These are phyloP conservation scores for Botryotinia calthae DNA, from an alignment of 2,329 filamentous ascomycete genomes.

Conservation along the genomic window DNA sequence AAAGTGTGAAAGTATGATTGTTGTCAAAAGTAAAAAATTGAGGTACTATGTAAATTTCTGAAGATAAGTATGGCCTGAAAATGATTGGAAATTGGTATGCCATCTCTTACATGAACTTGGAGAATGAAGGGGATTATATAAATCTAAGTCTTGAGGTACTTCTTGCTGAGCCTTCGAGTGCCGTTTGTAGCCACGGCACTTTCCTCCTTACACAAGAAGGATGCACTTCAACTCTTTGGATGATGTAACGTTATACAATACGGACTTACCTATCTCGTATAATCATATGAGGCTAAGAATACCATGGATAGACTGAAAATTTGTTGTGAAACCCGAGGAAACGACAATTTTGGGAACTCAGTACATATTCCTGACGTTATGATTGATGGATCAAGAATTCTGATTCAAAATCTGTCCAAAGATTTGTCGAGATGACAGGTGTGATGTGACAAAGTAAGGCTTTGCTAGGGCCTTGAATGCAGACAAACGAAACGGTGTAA, in stretches of 20 bases:
- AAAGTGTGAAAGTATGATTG: too few relatives aligned
- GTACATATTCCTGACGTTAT: not conserved
- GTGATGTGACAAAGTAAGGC: not conserved
- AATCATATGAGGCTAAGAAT: not conserved
- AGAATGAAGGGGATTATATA: not conserved
- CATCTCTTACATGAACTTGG: not conserved
- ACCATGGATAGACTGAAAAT: not conserved
- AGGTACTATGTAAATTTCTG: too few relatives aligned
- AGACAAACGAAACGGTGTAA: not conserved
- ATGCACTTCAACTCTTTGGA: not conserved
- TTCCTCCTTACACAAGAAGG: not conserved
- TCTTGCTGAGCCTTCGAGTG: not conserved
- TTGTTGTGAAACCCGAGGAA: not conserved
- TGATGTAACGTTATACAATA: not conserved
- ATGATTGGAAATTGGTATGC: not conserved
- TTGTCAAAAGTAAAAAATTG: too few relatives aligned
- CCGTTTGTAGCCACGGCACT: not conserved
- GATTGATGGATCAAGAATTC: not conserved
- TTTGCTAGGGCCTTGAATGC: not conserved
- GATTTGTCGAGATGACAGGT: not conserved
- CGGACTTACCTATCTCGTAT: not conserved
- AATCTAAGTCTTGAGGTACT: not conserved
- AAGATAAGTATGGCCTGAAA: fast-evolving
- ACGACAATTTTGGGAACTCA: not conserved
- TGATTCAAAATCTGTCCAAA: not conserved